These are phyloP conservation scores for Pelagophyceae sp. DNA, from an alignment of 352 stramenopile genomes.

Conservation along the genomic window DNA sequence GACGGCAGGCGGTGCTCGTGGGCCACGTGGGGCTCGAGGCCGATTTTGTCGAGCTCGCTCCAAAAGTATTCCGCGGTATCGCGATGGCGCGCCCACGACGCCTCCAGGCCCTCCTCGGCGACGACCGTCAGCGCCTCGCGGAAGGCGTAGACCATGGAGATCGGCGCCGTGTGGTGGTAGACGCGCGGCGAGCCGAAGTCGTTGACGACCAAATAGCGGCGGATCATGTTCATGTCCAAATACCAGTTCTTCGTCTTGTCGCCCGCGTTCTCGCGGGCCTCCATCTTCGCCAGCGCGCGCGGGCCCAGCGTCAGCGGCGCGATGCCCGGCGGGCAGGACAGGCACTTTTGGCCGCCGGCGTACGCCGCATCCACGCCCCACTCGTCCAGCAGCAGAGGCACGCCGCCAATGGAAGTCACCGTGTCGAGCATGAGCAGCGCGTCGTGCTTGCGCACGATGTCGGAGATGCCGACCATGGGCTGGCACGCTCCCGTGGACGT, in stretches of 20 bases:
- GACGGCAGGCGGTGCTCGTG: background rate
- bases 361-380: conserved; percentile 16
- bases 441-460: background rate
- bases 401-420: conserved; percentile 8
- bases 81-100: conserved; percentile 7
- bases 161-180: conserved; percentile 18
- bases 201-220: conserved; percentile 8
- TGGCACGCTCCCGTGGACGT: conserved; percentile 20
- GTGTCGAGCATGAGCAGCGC: conserved; percentile 5
- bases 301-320: conserved; percentile 6
- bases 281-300: conserved; percentile 12
- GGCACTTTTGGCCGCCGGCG: conserved; percentile 14
- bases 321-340: conserved; percentile 14
- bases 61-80: conserved; percentile 10
- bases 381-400: conserved; percentile 7
- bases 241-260: conserved; percentile 6
- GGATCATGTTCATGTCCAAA: conserved; percentile 21
- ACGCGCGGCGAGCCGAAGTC: conserved; percentile 17
- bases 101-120: conserved; percentile 15
- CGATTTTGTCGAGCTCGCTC: conserved; percentile 12
- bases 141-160: conserved; percentile 13
- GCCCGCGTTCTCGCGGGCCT: background rate
- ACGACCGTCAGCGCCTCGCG: conserved; percentile 16
- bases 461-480: background rate
- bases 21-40: conserved; percentile 5